Percentiles rank a stretch among this genome's conserved stretches.
Conservation (phyloP, 768 basidiomycete species). For the Cystobasidium onofrii region DNA sequence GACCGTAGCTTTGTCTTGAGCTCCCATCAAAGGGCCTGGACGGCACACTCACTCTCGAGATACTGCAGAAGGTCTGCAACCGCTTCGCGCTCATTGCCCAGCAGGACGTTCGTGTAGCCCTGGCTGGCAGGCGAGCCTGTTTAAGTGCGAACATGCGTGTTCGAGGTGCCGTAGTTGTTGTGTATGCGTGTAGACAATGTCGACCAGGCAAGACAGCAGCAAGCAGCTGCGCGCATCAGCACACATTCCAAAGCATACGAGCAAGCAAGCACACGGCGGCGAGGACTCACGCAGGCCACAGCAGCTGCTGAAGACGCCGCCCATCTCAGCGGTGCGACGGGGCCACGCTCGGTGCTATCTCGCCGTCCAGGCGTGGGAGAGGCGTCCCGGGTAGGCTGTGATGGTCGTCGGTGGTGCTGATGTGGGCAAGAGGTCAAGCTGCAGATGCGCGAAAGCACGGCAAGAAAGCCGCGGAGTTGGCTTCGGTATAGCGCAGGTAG, state of each 20-base stretch:
- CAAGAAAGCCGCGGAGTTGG: too few species aligned
- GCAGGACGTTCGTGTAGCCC: constrained; percentile 46
- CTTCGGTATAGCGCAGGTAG: too few species aligned
- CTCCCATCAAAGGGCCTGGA: neutral
- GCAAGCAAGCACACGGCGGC: neutral
- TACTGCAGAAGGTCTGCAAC: constrained; percentile 95
- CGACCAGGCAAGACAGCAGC: neutral
- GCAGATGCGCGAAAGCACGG: too few species aligned
- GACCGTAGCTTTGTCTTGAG: neutral
- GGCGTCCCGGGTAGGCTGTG: too few species aligned
- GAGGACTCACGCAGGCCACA: constrained; percentile 1
- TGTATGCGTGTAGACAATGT: too few species aligned
- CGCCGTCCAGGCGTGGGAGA: too few species aligned
- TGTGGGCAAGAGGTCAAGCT: neutral
- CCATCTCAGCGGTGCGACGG: neutral
- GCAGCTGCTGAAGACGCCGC: constrained; percentile 11
- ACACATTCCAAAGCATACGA: constrained; percentile 5
- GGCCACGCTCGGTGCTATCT: neutral
- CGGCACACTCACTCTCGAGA: constrained; percentile 76
- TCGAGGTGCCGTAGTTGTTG: too few species aligned
- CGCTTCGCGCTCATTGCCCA: constrained; percentile 74
- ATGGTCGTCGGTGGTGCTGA: neutral
- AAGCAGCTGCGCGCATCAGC: neutral
- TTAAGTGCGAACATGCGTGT: neutral
- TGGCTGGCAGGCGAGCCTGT: constrained; percentile 14